A percentile compares a stretch with the other conserved stretches of the same genome.
Conservation (phyloP, 1,139 yeast genomes). For the Ogataea hybrid region DNA sequence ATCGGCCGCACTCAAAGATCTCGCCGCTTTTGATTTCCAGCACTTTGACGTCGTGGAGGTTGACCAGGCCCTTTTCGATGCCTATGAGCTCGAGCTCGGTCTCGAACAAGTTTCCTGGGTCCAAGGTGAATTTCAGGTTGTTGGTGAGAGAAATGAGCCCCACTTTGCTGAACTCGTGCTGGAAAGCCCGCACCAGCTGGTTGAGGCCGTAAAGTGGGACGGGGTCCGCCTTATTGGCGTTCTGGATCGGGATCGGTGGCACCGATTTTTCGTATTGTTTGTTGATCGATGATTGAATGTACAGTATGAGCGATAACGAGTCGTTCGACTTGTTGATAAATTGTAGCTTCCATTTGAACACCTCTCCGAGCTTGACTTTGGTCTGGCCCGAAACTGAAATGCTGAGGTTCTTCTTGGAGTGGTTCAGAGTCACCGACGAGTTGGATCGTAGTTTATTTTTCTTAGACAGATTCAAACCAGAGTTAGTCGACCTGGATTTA, state of each 20-base stretch:
- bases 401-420: conserved; percentile 43
- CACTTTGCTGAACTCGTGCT: conserved; percentile 28
- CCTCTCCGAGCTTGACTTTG: conserved; percentile 56
- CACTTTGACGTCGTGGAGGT: conserved; percentile 62
- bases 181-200: conserved; percentile 28
- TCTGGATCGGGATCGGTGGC: conserved; percentile 33
- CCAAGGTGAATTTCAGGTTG: conserved; percentile 58
- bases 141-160: conserved; percentile 64
- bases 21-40: conserved; percentile 67
- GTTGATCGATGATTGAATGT: conserved; percentile 31
- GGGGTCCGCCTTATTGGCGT: conserved; percentile 22
- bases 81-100: conserved; percentile 62
- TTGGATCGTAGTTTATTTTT: conserved; percentile 33
- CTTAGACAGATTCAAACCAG: conserved; percentile 14
- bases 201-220: conserved; percentile 28
- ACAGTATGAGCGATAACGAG: conserved; percentile 42
- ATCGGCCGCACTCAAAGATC: conserved; percentile 66
- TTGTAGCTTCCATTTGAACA: conserved; percentile 63
- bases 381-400: conserved; percentile 67
- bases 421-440: conserved; percentile 36
- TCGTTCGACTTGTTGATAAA: conserved; percentile 57
- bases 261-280: conserved; percentile 36
- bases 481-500: conserved; percentile 20
- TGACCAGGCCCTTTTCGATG: conserved; percentile 61
- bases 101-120: conserved; percentile 62